phyloP scores from a whole-genome alignment of 129 eudicot genomes.

The Flaveria ramosissima region DNA sequence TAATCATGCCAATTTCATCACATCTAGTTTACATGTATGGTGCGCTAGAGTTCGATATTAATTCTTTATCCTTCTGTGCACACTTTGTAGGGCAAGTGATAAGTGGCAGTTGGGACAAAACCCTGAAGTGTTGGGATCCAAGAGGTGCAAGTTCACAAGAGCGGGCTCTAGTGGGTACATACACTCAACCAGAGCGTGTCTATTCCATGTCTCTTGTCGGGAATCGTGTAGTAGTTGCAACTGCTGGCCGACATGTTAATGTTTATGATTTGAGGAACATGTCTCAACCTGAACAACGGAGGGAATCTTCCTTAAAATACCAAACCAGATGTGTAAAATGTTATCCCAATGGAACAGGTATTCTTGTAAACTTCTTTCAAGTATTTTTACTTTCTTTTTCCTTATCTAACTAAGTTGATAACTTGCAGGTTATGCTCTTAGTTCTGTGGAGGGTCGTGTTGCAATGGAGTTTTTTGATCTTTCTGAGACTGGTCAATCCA shows the following conservation, averaged over 20 bases:
- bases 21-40: background rate
- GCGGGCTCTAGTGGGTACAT: slow-evolving; percentile 79
- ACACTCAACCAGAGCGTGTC: slow-evolving; percentile 94
- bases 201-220: slow-evolving; percentile 90
- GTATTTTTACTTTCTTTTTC: background rate
- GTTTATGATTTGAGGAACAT: slow-evolving; percentile 92
- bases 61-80: background rate
- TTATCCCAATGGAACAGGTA: slow-evolving; percentile 96
- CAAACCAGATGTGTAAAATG: slow-evolving; percentile 96
- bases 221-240: slow-evolving; percentile 87
- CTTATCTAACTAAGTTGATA: background rate
- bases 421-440: slow-evolving; percentile 91
- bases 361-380: background rate
- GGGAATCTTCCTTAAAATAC: slow-evolving; percentile 88
- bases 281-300: slow-evolving; percentile 92
- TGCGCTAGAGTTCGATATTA: background rate
- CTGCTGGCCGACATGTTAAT: slow-evolving; percentile 96
- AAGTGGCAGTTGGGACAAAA: slow-evolving; percentile 98
- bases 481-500: slow-evolving; percentile 86
- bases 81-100: slow-evolving; percentile 78
- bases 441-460: slow-evolving; percentile 96
- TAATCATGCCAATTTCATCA: background rate
- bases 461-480: slow-evolving; percentile 93
- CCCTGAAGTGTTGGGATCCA: slow-evolving; percentile 97
- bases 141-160: slow-evolving; percentile 94